Evolutionary conservation across 352 stramenopile genomes (phyloP).

Genomic region (Phytophthora lateralis): DNA sequence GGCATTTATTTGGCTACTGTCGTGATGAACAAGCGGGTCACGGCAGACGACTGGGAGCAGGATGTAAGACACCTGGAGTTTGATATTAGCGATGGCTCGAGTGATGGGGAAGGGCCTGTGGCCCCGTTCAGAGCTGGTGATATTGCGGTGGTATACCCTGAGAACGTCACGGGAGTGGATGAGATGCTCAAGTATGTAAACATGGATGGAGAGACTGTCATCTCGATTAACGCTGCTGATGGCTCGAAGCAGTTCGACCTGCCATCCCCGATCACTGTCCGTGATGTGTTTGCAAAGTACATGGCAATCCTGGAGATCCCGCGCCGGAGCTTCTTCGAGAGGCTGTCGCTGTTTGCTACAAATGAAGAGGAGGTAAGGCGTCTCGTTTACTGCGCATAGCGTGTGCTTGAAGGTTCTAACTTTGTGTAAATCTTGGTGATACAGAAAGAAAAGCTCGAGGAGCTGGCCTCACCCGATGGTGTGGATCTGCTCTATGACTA

Average conservation of each 20-base stretch:
- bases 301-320: slow-evolving; percentile 89
- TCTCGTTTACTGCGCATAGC: background rate
- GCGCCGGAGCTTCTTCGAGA: slow-evolving; percentile 88
- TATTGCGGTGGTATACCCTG: slow-evolving; percentile 78
- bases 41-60: slow-evolving; percentile 74
- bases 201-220: slow-evolving; percentile 35
- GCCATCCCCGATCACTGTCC: slow-evolving; percentile 55
- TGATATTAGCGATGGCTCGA: slow-evolving; percentile 34
- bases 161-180: slow-evolving; percentile 75
- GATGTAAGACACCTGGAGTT: slow-evolving; percentile 85
- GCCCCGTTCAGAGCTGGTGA: slow-evolving; percentile 64
- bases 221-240: slow-evolving; percentile 59
- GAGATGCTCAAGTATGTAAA: slow-evolving; percentile 68
- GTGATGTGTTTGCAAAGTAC: slow-evolving; percentile 82
- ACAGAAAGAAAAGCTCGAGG: slow-evolving; percentile 91
- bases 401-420: slow-evolving; percentile 1
- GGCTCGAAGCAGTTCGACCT: slow-evolving; percentile 54
- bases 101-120: background rate
- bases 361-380: slow-evolving; percentile 80
- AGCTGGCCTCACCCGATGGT: slow-evolving; percentile 87
- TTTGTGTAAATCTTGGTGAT: slow-evolving; percentile 4
- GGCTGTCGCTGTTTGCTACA: slow-evolving; percentile 78
- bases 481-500: slow-evolving; percentile 94
- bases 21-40: slow-evolving; percentile 68
- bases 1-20: slow-evolving; percentile 63